Percentiles rank a stretch among this genome's conserved stretches.
phyloP scores from a whole-genome alignment of 2,329 filamentous ascomycete genomes.

The Venturia aucupariae region DNA sequence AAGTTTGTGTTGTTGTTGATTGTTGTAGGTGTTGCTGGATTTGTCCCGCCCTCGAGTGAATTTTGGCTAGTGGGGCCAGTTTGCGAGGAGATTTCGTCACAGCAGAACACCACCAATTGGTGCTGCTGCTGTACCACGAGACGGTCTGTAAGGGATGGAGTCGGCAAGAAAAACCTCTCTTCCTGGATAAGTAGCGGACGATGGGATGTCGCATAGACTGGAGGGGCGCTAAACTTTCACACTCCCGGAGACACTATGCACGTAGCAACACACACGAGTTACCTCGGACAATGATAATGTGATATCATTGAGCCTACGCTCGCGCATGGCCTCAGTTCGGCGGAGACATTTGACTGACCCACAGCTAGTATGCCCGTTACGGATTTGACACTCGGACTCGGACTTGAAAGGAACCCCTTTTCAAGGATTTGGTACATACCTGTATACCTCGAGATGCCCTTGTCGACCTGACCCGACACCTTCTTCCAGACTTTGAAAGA shows the following conservation, averaged over 20 bases:
- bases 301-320: background rate
- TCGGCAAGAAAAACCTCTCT: background rate
- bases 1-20: conserved; percentile 18
- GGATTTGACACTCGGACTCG: background rate
- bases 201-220: background rate
- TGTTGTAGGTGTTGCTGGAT: conserved; percentile 30
- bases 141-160: background rate
- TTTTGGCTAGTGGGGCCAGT: conserved; percentile 23
- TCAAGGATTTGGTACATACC: too few species aligned
- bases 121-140: conserved; percentile 8
- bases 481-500: too few species aligned
- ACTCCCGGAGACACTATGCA: background rate
- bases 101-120: background rate
- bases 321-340: background rate
- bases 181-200: background rate
- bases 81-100: conserved; percentile 13
- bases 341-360: background rate
- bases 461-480: too few species aligned
- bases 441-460: background rate
- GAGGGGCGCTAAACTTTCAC: background rate
- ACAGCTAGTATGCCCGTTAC: conserved; percentile 2
- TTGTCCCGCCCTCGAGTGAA: conserved; percentile 30
- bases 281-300: background rate
- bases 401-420: background rate
- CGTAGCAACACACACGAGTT: background rate